Percentiles rank a stretch among this genome's conserved stretches.
These are phyloP conservation scores for Hordeum pubiflorum DNA, from an alignment of 202 grass and related monocot genomes.

Conservation along the genomic window DNA sequence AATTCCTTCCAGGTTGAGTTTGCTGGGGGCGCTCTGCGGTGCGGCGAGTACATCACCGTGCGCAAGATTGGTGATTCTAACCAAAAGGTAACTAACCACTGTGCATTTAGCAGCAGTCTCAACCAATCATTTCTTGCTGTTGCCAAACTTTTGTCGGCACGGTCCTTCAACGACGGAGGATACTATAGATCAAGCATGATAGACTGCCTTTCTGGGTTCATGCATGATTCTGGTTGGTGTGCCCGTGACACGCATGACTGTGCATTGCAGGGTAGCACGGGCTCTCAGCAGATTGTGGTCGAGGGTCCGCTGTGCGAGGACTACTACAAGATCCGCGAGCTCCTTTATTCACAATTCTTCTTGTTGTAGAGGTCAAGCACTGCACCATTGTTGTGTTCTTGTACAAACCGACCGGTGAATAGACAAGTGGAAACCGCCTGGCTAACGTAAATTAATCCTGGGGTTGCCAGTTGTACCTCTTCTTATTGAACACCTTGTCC, in stretches of 20 bases:
- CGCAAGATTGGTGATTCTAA: conserved; percentile 79
- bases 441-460: not conserved
- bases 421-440: not conserved
- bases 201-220: not conserved
- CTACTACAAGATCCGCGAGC: not conserved
- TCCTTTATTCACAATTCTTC: not conserved
- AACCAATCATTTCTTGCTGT: not conserved
- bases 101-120: not conserved
- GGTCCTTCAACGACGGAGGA: not conserved
- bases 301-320: not conserved
- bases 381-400: not conserved
- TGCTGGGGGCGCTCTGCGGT: conserved; percentile 68
- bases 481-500: no score
- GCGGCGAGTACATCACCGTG: conserved; percentile 72
- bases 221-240: no score
- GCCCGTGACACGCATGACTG: not conserved
- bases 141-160: not conserved
- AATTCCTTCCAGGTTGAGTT: conserved; percentile 60
- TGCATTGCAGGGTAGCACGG: not conserved
- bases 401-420: not conserved
- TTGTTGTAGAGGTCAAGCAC: not conserved
- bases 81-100: conserved; percentile 61
- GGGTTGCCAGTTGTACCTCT: not conserved
- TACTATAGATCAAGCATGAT: not conserved
- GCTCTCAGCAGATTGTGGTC: not conserved